Percentiles rank a stretch among this genome's conserved stretches.
Evolutionary conservation across 495 filamentous ascomycete genomes (phyloP).

Genomic region (Cudoniella acicularis): DNA sequence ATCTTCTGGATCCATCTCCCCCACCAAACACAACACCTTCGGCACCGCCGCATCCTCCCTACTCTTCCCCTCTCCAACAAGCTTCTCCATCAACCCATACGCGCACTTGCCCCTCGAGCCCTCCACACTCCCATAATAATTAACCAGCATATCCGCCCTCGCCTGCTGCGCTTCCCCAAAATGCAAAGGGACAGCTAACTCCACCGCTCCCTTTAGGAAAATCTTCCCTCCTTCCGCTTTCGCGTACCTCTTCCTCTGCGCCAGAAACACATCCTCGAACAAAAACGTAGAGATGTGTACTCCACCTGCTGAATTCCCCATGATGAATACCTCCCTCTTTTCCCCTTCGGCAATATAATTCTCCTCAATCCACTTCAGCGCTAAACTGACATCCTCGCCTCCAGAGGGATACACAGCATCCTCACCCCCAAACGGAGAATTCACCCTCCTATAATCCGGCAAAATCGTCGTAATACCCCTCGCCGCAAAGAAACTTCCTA

Average conservation of each 20-base stretch:
- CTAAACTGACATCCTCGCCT: constrained; percentile 35
- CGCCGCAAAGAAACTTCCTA: constrained; percentile 40
- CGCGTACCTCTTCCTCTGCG: constrained; percentile 21
- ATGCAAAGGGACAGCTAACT: constrained; percentile 38
- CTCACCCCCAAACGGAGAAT: constrained; percentile 13
- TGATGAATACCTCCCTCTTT: constrained; percentile 33
- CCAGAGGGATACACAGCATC: constrained; percentile 39
- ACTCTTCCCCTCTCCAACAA: constrained; percentile 22
- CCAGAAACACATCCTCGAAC: constrained; percentile 27
- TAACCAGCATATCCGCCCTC: constrained; percentile 22
- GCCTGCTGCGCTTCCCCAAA: constrained; percentile 22
- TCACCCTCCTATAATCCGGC: constrained; percentile 38
- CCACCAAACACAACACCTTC: constrained; percentile 24
- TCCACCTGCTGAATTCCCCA: constrained; percentile 43
- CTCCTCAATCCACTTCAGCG: constrained; percentile 33
- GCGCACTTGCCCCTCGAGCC: constrained; percentile 27
- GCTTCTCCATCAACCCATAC: constrained; percentile 28
- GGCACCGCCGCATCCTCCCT: constrained; percentile 22
- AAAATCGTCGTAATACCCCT: constrained; percentile 34
- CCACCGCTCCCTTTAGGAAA: constrained; percentile 29
- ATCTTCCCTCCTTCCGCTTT: constrained; percentile 21
- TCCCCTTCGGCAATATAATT: constrained; percentile 21
- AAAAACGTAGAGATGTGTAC: constrained; percentile 37
- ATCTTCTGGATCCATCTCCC: constrained; percentile 36
- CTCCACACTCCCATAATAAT: constrained; percentile 28